These are phyloP conservation scores for Neurospora sp. DNA, from an alignment of 495 filamentous ascomycete species.

Conservation along the genomic window DNA sequence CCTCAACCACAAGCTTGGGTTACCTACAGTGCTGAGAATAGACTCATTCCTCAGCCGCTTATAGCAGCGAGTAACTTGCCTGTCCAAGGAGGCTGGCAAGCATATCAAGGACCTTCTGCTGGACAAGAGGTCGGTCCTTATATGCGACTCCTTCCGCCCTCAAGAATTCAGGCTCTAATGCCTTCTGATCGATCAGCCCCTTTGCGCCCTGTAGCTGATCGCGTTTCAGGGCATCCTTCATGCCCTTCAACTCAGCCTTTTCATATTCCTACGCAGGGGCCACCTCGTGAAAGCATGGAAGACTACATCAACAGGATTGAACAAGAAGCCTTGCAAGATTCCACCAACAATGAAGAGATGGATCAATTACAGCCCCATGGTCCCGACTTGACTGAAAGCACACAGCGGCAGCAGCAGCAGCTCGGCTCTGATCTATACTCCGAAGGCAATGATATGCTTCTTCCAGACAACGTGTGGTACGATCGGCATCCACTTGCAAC, in stretches of 20 bases:
- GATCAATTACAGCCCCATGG: not conserved
- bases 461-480: not conserved
- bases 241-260: not conserved
- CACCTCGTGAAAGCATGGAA: slow-evolving; percentile 19
- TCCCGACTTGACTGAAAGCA: not conserved
- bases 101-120: not conserved
- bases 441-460: not conserved
- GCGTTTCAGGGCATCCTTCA: not conserved
- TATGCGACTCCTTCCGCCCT: not conserved
- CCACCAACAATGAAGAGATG: not conserved
- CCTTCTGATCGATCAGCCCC: not conserved
- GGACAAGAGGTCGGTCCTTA: not conserved
- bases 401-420: not conserved
- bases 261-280: not conserved
- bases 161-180: not conserved
- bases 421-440: not conserved
- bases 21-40: not conserved
- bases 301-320: slow-evolving; percentile 33
- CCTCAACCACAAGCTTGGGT: not conserved
- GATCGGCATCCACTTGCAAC: not conserved
- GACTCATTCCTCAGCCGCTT: not conserved
- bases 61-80: not conserved
- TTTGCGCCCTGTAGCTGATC: not conserved
- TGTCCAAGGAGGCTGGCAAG: not conserved
- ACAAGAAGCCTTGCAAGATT: slow-evolving; percentile 11